Base-by-base conservation (phyloP, 768 basidiomycete genomes). In the Lentinula guzmanii region DNA sequence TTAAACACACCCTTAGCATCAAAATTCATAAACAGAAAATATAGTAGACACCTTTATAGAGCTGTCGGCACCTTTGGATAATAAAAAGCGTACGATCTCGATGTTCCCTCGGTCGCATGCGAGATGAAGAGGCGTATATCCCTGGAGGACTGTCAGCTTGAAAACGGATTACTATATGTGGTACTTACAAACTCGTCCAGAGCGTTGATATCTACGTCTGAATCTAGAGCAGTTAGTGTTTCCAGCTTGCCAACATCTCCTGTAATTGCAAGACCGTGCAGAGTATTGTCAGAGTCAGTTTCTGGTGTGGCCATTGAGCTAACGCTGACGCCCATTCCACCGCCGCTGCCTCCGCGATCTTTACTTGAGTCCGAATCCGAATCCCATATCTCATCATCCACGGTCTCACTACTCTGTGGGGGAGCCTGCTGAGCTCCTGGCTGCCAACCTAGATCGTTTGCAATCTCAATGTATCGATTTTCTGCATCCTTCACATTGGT, bases 51-150 rank as follows among this genome's bases (percentile, higher is more conserved):
- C 94, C 82, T 88, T 86, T 48, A 90, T 73, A 35, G 72, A 71
- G 48, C 67, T 70, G 66, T 93, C 84, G 5, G 89, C 93, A 4
- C 91, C 92, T 55, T 77, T 75, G 21, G 76, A 66, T 18, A 95
- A 69, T 43, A 97, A 72, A 4, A 86, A 60, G 64, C 79, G 73
- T 1, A 90, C 88, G 2, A 83, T 74, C 0, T 77, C 75, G 6
- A 76, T 59, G 66, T 86, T 79, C 1, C 95, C 95, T 68, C 94
- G 78, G 71, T 97, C 95, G 31, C 87, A 84, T 4, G 95, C 94
- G 0, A 95, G 78, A 67, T 97, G 95, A 18, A 97, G 73, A 7
- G 94, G 81, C 0, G 93, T 91, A 70, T 93, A 94, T 39, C 92
- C 94, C 95, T 97, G 60, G 11, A 51, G 33, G 13, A 18, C 7